Percentiles rank a stretch among this genome's conserved stretches.
These are phyloP conservation scores for Phaeosphaeriaceae sp. DNA, from an alignment of 2,329 filamentous ascomycete species.

Conservation along the genomic window DNA sequence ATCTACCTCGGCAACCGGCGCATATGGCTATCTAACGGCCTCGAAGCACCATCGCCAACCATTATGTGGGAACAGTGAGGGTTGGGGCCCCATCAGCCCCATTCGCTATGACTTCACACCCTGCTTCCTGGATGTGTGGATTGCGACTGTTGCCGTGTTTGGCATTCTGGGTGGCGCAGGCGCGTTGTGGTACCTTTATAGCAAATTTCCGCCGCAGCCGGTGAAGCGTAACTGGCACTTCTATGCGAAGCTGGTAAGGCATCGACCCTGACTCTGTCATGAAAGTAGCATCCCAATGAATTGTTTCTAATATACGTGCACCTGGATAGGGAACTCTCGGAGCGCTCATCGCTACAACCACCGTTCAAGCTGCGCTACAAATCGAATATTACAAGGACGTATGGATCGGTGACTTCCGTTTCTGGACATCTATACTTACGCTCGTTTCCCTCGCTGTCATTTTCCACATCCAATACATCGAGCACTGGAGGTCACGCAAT, in stretches of 20 bases:
- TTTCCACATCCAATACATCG: slow-evolving; percentile 81
- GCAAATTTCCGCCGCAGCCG: slow-evolving; percentile 69
- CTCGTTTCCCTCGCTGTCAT: slow-evolving; percentile 75
- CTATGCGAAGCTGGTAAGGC: slow-evolving; percentile 81
- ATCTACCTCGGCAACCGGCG: slow-evolving; percentile 24
- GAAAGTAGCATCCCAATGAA: background rate
- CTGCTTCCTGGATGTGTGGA: slow-evolving; percentile 94
- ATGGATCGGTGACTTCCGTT: slow-evolving; percentile 83
- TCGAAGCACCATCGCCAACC: slow-evolving; percentile 62
- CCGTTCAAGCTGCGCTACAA: slow-evolving; percentile 77
- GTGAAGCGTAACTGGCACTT: slow-evolving; percentile 90
- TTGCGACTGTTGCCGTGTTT: slow-evolving; percentile 77
- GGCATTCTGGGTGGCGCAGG: slow-evolving; percentile 78
- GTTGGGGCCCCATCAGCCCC: slow-evolving; percentile 92
- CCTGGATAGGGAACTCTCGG: slow-evolving; percentile 64
- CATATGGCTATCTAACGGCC: slow-evolving; percentile 62
- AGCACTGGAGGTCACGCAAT: slow-evolving; percentile 81
- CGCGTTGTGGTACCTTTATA: slow-evolving; percentile 80
- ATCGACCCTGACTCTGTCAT: background rate
- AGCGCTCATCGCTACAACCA: slow-evolving; percentile 70
- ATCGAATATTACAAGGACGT: slow-evolving; percentile 70
- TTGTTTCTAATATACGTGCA: slow-evolving; percentile 14
- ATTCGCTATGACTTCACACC: slow-evolving; percentile 93
- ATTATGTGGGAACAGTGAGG: slow-evolving; percentile 86
- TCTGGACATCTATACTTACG: slow-evolving; percentile 78